Percentiles rank a stretch among this genome's conserved stretches.
Evolutionary conservation across 1,284 basidiomycete species (phyloP).

Genomic region (Golubevia pallescens): DNA sequence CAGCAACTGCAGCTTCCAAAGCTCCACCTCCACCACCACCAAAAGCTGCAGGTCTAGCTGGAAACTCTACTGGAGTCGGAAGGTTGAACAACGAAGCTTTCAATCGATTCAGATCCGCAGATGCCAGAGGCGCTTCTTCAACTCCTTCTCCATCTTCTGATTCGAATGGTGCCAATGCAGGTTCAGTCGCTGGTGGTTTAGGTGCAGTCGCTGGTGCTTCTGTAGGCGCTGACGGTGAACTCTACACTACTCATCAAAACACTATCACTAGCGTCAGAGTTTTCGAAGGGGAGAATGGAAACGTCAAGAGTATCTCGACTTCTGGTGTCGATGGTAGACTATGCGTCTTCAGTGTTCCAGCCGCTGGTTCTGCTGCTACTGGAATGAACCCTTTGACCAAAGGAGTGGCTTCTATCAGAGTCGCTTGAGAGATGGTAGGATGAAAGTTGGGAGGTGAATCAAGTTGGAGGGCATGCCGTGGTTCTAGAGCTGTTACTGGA

Average conservation of each 20-base stretch:
- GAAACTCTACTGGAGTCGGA: conserved; percentile 25
- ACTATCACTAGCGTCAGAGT: conserved; percentile 55
- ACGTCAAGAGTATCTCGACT: conserved; percentile 41
- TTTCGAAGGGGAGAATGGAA: conserved; percentile 23
- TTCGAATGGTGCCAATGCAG: conserved; percentile 1
- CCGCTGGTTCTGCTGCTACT: conserved; percentile 2
- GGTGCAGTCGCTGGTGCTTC: conserved; percentile 59
- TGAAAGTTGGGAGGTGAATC: too few species aligned
- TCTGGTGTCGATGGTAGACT: conserved; percentile 57
- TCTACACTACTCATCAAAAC: conserved; percentile 63
- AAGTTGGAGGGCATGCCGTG: too few species aligned
- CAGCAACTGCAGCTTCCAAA: conserved; percentile 35
- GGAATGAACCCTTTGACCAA: conserved; percentile 9
- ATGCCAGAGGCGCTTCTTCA: conserved; percentile 32
- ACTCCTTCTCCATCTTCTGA: conserved; percentile 12
- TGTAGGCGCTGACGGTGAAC: conserved; percentile 60
- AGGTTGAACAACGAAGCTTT: conserved; percentile 61
- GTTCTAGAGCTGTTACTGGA: too few species aligned
- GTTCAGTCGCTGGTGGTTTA: conserved; percentile 27
- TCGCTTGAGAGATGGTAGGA: too few species aligned
- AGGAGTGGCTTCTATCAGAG: background rate
- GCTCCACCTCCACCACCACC: conserved; percentile 57
- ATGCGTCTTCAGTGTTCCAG: conserved; percentile 44
- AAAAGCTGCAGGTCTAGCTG: conserved; percentile 29
- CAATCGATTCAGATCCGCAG: conserved; percentile 59